Evolutionary conservation across 495 filamentous ascomycete species (phyloP).

Genomic region (Alectoria sarmentosa): DNA sequence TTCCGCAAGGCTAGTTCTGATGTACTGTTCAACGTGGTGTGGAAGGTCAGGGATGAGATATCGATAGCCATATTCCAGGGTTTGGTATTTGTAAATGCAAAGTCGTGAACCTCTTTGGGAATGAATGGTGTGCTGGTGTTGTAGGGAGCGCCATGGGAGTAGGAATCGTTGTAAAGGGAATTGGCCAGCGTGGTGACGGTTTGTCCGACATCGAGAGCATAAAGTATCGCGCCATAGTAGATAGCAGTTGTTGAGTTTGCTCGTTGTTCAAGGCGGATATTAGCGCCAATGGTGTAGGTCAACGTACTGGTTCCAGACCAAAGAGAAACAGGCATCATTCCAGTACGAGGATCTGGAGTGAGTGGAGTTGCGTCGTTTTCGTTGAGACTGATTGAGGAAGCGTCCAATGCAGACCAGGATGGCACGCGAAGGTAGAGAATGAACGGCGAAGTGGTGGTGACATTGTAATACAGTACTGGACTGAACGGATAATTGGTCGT

Average conservation of each 20-base stretch:
- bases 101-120: conserved; percentile 35
- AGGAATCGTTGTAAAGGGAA: conserved; percentile 24
- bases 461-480: conserved; percentile 40
- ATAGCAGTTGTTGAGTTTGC: conserved; percentile 49
- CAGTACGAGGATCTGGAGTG: conserved; percentile 26
- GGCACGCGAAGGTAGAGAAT: conserved; percentile 26
- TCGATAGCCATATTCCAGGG: conserved; percentile 48
- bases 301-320: conserved; percentile 24
- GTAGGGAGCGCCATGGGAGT: conserved; percentile 10
- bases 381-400: conserved; percentile 15
- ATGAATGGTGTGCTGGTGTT: conserved; percentile 22
- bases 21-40: conserved; percentile 25
- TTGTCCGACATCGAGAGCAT: conserved; percentile 42
- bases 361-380: conserved; percentile 16
- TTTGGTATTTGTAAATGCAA: conserved; percentile 32
- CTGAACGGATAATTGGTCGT: conserved; percentile 50
- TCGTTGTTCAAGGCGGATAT: conserved; percentile 31
- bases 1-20: conserved; percentile 31
- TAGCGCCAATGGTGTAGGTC: conserved; percentile 26
- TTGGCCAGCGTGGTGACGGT: conserved; percentile 25
- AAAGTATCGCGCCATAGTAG: conserved; percentile 48
- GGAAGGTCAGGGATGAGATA: conserved; percentile 33
- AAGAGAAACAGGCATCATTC: conserved; percentile 26
- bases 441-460: conserved; percentile 33
- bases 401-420: conserved; percentile 20